A percentile compares a stretch with the other conserved stretches of the same genome.
Evolutionary conservation across 2,329 filamentous ascomycete genomes (phyloP).

Genomic region (Monilinia aucupariae): DNA sequence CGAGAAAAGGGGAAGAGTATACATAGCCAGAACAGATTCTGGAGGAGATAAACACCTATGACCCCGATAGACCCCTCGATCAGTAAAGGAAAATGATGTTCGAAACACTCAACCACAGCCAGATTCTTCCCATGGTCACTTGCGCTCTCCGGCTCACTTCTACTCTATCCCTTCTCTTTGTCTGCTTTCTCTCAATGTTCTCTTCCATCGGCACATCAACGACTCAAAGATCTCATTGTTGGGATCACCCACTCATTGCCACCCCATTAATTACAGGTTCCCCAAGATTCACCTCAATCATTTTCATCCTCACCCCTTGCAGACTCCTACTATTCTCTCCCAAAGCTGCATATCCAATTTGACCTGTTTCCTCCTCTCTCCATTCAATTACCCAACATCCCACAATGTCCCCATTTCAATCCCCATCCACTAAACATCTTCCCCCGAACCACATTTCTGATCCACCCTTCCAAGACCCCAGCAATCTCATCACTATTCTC

Average conservation of each 20-base stretch:
- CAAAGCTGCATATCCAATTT: too few species aligned
- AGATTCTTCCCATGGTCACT: not conserved
- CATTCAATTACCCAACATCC: not conserved
- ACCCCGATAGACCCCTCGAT: not conserved
- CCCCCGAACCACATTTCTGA: conserved; percentile 3
- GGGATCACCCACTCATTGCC: too few species aligned
- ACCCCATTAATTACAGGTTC: too few species aligned
- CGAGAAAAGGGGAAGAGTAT: not conserved
- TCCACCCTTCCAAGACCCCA: conserved; percentile 33
- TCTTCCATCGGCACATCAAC: too few species aligned
- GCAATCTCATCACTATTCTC: conserved; percentile 42
- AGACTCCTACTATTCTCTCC: too few species aligned
- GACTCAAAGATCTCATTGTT: not conserved
- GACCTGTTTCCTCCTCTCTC: too few species aligned
- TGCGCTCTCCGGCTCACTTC: not conserved
- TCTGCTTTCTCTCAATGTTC: not conserved
- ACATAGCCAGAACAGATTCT: not conserved
- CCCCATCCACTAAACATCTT: not conserved
- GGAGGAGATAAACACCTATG: not conserved
- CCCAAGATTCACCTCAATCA: too few species aligned
- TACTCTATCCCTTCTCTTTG: not conserved
- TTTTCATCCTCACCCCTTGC: too few species aligned
- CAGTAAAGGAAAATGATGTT: not conserved
- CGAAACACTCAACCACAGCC: not conserved
- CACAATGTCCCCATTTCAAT: not conserved